phyloP scores from a whole-genome alignment of 768 basidiomycete species.

The Gloeopeniophorella convolvens region DNA sequence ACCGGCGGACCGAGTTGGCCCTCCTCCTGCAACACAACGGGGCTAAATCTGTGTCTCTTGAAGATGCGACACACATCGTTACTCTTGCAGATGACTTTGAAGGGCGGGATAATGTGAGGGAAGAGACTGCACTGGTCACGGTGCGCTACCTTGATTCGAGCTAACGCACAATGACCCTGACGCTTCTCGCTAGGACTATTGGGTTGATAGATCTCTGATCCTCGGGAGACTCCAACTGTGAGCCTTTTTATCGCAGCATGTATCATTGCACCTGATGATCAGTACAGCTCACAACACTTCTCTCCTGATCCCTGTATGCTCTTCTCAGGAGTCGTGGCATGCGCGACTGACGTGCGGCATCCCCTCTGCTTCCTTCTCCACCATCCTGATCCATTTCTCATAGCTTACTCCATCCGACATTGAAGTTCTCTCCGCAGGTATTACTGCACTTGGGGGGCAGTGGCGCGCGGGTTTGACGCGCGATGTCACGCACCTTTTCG shows the following conservation, averaged over 20 bases:
- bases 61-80: constrained; percentile 18
- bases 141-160: constrained; percentile 1
- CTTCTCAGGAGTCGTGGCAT: constrained; percentile 78
- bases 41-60: constrained; percentile 1
- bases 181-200: constrained; percentile 7
- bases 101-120: constrained; percentile 8
- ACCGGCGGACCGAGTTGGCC: constrained; percentile 2
- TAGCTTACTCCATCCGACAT: constrained; percentile 59
- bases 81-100: constrained; percentile 14
- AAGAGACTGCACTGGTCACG: constrained; percentile 11
- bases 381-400: not conserved
- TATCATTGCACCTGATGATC: not conserved
- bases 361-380: not conserved
- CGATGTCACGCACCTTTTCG: constrained; percentile 86
- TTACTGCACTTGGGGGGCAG: constrained; percentile 74
- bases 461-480: constrained; percentile 70
- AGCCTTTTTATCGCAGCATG: not conserved
- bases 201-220: constrained; percentile 19
- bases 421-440: constrained; percentile 66
- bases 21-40: constrained; percentile 15
- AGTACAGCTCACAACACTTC: constrained; percentile 38
- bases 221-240: constrained; percentile 16
- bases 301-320: constrained; percentile 72
- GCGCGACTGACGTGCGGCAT: constrained; percentile 55
- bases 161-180: not conserved